Evolutionary conservation across 129 eudicot genomes (phyloP), one percentile per base, ranked within the genome.

Genomic region (Tanacetum coccineum): DNA sequence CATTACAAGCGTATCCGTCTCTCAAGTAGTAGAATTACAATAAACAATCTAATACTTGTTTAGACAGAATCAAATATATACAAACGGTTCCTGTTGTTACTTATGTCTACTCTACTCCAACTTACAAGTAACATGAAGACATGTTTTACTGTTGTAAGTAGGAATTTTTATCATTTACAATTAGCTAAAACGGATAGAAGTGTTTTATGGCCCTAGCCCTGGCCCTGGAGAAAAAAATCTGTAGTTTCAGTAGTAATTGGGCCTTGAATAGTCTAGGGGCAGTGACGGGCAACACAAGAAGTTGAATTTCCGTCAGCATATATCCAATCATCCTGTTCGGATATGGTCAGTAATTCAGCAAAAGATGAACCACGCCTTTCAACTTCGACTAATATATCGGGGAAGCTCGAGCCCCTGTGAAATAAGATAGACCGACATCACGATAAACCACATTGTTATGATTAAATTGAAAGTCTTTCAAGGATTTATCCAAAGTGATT

Each of bases 251-350:
- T 96, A 94, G 66, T 74, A 75, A 11, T 64, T 21, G 4, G 92
- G 78, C 70, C 99, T 84, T 55, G 51, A 57, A 76, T 94, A 94
- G 18, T 84, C 76, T 10, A 96, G 95, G 13, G 99, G 95, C 70
- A 94, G 51, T 8, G 99, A 86, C 0, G 95, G 97, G 70, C 99
- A 94, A 51, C 66, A 74, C 97, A 94, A 45, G 99, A 94, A 69
- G 94, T 72, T 54, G 99, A 94, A 54, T 77, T 87, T 59, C 99
- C 99, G 25, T 94, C 99, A 25, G 70, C 74, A 10, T 94, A 94
- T 26, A 76, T 74, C 99, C 99, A 94, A 53, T 94, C 88, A 74
- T 94, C 99, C 52, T 81, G 90, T 70, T 94, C 99, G 2, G 97
- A 95, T 65, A 94, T 67, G 3, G 90, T 74, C 76, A 94, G 61